phyloP scores from a whole-genome alignment of 768 basidiomycete genomes.

The Calocybe cyanea region DNA sequence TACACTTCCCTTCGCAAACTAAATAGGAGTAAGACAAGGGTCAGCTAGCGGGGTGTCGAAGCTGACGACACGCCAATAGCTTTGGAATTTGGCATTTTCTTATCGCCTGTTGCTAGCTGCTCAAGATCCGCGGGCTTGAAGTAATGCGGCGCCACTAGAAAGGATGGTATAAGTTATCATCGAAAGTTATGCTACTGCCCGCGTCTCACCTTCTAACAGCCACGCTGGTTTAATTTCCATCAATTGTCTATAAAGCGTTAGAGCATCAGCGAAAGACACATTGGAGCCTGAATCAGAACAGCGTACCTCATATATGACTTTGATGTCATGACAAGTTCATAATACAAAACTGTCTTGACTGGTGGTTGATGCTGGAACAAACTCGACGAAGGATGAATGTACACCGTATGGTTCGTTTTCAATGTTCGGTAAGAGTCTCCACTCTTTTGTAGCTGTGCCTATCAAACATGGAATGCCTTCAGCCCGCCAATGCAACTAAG shows the following conservation, averaged over 20 bases:
- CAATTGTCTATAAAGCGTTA: constrained; percentile 56
- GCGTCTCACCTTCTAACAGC: constrained; percentile 77
- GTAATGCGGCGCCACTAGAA: constrained; percentile 89
- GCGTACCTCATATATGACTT: constrained; percentile 90
- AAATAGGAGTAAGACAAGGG: not conserved
- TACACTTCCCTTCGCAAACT: no score
- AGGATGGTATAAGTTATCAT: no score
- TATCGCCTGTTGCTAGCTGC: constrained; percentile 74
- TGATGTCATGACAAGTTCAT: constrained; percentile 95
- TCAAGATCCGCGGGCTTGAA: constrained; percentile 86
- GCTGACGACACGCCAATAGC: constrained; percentile 39
- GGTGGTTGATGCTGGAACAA: constrained; percentile 96
- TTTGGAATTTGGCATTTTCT: constrained; percentile 94
- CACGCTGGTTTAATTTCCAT: constrained; percentile 98
- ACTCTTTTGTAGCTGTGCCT: constrained; percentile 92
- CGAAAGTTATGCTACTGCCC: no score
- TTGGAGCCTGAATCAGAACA: not conserved
- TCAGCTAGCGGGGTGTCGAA: constrained; percentile 18
- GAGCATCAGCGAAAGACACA: not conserved
- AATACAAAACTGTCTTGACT: constrained; percentile 85
- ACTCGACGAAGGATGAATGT: constrained; percentile 94
- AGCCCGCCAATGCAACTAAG: not conserved
- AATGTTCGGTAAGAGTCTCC: constrained; percentile 97
- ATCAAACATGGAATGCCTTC: constrained; percentile 2
- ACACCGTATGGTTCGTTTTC: constrained; percentile 94